Base-by-base conservation (phyloP, 257 asterid genomes). In the Paraleonurus japonicus region DNA sequence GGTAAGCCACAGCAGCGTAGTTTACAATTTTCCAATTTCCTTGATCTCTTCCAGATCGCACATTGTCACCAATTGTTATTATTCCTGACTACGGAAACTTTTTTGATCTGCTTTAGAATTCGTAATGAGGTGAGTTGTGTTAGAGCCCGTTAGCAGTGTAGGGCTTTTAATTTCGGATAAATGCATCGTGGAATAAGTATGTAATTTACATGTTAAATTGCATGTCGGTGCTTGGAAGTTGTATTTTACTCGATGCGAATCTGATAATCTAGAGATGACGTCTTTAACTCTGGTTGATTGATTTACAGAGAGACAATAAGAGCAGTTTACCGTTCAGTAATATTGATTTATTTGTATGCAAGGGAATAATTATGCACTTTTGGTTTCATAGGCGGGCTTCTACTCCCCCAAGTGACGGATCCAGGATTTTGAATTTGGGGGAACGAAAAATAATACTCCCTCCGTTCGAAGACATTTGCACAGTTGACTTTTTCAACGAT, bases 21-120 rank as follows among this genome's bases (percentile, higher is more conserved):
- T n/a, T n/a, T n/a, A n/a, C n/a, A n/a, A n/a, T 58, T 58, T 63
- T 32, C 35, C 43, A 57, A 30, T 50, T 35, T 9, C 60, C 53
- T 33, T 7, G 37, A 47, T 23, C 74, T 22, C 81, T 28, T 58
- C 43, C 9, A 27, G 47, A 59, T 71, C 39, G 13, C 35, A 47
- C 73, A 60, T 13, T 67, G 43, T 20, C 30, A 17, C 43, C 54
- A 10, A n/a, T n/a, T n/a, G n/a, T n/a, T n/a, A n/a, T n/a, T n/a
- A 4, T 69, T 54, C 72, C 68, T 67, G 73, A 48, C 28, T 26
- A 32, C 59, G 2, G 64, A 62, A 5, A 10, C 17, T 35, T 12
- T 0, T 65, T 41, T n/a, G 4, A 15, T 35, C 23, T 19, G 71
- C 6, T 64, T 26, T 53, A 20, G 39, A n/a, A 28, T 41, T 62